Evolutionary conservation across 2,329 filamentous ascomycete species (phyloP).

Genomic region (Phaeosphaeria sp.): DNA sequence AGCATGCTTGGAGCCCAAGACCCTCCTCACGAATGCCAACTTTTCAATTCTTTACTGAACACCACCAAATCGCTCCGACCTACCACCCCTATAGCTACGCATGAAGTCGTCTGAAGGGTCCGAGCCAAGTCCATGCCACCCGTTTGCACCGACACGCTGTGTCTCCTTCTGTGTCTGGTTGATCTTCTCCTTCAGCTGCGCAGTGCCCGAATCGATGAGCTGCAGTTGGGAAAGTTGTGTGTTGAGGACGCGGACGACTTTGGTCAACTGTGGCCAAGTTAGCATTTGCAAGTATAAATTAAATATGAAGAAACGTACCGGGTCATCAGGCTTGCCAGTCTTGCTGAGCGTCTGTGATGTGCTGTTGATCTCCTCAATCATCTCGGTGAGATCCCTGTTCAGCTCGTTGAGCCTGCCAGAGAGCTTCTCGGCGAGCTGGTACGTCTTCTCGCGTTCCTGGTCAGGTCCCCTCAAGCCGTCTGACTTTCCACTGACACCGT

Average conservation of each 20-base stretch:
- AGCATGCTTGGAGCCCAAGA: not conserved
- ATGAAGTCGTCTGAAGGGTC: constrained; percentile 90
- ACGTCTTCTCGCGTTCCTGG: constrained; percentile 91
- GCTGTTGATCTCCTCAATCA: constrained; percentile 98
- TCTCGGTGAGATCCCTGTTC: constrained; percentile 88
- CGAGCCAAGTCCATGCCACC: constrained; percentile 62
- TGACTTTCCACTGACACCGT: constrained; percentile 66
- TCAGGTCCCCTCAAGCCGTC: constrained; percentile 86
- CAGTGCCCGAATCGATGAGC: constrained; percentile 87
- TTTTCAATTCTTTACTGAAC: constrained; percentile 21
- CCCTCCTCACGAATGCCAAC: not conserved
- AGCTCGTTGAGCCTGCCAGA: constrained; percentile 91
- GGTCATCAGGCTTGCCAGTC: constrained; percentile 72
- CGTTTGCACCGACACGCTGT: constrained; percentile 61
- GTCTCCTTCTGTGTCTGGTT: constrained; percentile 80
- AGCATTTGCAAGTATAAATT: not conserved
- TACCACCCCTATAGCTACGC: constrained; percentile 78
- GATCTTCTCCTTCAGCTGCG: constrained; percentile 82
- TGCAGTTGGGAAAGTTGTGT: constrained; percentile 90
- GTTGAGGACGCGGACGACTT: constrained; percentile 95
- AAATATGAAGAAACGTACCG: constrained; percentile 25
- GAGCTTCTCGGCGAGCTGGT: constrained; percentile 93
- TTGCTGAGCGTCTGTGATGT: constrained; percentile 90
- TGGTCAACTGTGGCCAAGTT: constrained; percentile 73
- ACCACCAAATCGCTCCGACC: constrained; percentile 42